Evolutionary conservation across 345 rosid species (phyloP).

Genomic region (Dovyalis caffra): DNA sequence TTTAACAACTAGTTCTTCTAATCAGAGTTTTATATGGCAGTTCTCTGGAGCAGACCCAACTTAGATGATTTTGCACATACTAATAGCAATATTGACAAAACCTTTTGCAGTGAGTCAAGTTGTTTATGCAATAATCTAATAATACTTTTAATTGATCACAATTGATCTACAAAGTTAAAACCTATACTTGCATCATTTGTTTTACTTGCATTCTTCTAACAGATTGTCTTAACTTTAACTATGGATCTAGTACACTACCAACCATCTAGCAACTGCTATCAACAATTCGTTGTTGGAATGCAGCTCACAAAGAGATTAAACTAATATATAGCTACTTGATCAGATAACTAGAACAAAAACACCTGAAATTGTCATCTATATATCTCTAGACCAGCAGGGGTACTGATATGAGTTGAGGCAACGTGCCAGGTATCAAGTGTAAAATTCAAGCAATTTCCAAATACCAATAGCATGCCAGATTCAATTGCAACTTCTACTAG

Average conservation of each 20-base stretch:
- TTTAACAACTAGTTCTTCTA: background rate
- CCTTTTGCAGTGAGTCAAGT: background rate
- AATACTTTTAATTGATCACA: background rate
- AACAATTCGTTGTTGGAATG: background rate
- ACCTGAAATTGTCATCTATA: background rate
- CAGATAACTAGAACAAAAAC: background rate
- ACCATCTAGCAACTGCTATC: background rate
- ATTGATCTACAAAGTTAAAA: background rate
- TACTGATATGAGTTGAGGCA: background rate
- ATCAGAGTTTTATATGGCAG: background rate
- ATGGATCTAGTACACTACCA: background rate
- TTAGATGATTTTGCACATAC: background rate
- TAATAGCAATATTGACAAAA: background rate
- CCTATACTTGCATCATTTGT: background rate
- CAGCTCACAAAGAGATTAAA: background rate
- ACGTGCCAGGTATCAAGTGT: background rate
- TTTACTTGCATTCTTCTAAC: background rate
- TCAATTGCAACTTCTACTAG: background rate
- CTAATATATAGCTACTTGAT: background rate
- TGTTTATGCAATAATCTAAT: background rate
- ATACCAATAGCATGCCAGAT: background rate
- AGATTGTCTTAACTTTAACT: background rate
- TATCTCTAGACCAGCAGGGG: background rate
- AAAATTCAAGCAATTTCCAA: background rate
- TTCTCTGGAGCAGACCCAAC: background rate